Percentiles rank a stretch among this genome's conserved stretches.
These are phyloP conservation scores for Ustilago lituana DNA, from an alignment of 1,284 basidiomycete species.

Conservation along the genomic window DNA sequence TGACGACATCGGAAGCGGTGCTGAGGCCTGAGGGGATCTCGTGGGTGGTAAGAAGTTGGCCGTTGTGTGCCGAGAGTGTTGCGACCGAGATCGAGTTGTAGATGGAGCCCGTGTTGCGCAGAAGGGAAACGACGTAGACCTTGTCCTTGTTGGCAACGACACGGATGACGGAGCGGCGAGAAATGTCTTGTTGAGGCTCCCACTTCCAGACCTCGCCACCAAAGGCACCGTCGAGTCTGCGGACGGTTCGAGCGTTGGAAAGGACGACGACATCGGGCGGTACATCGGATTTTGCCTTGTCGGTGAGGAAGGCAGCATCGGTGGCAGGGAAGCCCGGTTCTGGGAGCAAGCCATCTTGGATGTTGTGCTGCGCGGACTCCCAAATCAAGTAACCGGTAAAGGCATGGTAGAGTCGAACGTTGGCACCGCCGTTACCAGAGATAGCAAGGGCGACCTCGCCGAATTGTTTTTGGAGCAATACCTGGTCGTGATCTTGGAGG, in stretches of 20 bases:
- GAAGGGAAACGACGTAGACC: slow-evolving; percentile 49
- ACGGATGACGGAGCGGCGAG: slow-evolving; percentile 31
- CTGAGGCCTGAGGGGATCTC: slow-evolving; percentile 40
- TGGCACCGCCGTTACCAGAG: slow-evolving; percentile 79
- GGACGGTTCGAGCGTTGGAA: slow-evolving; percentile 48
- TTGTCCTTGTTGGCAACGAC: slow-evolving; percentile 40
- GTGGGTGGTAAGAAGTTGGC: slow-evolving; percentile 43
- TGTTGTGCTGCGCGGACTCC: slow-evolving; percentile 70
- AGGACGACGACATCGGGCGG: slow-evolving; percentile 47
- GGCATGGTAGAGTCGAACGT: slow-evolving; percentile 77
- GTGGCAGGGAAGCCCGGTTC: slow-evolving; percentile 36
- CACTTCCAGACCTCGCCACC: slow-evolving; percentile 32
- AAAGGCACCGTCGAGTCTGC: slow-evolving; percentile 32
- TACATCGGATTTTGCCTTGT: slow-evolving; percentile 7
- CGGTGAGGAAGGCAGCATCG: slow-evolving; percentile 52
- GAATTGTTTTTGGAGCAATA: slow-evolving; percentile 75
- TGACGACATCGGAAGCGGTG: slow-evolving; percentile 35
- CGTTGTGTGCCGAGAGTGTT: slow-evolving; percentile 40
- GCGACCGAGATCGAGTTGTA: slow-evolving; percentile 42
- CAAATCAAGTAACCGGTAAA: slow-evolving; percentile 76
- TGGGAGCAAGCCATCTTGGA: slow-evolving; percentile 37
- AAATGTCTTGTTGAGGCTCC: slow-evolving; percentile 35
- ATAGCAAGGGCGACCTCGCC: slow-evolving; percentile 72
- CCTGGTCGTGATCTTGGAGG: slow-evolving; percentile 77
- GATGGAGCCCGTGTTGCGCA: slow-evolving; percentile 32